Evolutionary conservation across 108 stramenopile genomes (phyloP), one percentile per base, ranked within the genome.

Genomic region (Fistulifera pelliculosa): DNA sequence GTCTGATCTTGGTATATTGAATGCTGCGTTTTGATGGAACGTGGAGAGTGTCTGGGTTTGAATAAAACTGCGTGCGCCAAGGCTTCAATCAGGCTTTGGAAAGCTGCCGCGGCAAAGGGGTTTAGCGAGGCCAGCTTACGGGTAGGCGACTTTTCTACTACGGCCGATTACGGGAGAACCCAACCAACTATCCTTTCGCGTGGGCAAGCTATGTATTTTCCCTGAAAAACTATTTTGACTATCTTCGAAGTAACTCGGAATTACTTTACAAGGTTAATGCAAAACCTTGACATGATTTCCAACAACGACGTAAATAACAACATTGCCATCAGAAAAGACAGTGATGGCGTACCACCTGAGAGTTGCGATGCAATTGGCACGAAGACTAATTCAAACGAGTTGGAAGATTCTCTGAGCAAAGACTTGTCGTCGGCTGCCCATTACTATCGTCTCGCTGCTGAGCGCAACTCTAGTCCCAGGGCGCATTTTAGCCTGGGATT

Each of bases 131-230:
- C 95, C 1, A 74, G 73, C 44, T 68, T 95, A 35, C 86, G 86
- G 27, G 87, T 98, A 14, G 98, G 98, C 25, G 95, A 98, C 52
- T 93, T 91, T 89, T 94, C 63, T 97, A 95, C 64, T 95, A 94
- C 49, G 86, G 90, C 17, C 74, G 82, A 8, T 61, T 87, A 49
- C 79, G 74, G 42, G 52, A 63, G 45, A 14, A 27, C 6, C 15
- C 50, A 50, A 27, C 24, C 10, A 3, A 38, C 41, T 70, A 73
- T 54, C 80, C 88, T 0, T 84, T 79, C 58, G 66, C 67, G 8
- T 90, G 88, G 88, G 47, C 74, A 5, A 74, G 78, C n/a, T 90
- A 84, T 64, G 26, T 85, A 22, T 53, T 91, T 85, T 70, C 40
- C 90, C 90, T 10, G 85, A 91, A 67, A 66, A 85, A 45, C 7